Evolutionary conservation across 305 asterid species (phyloP), one percentile per base, ranked within the genome.

Genomic region (Withania somnifera): DNA sequence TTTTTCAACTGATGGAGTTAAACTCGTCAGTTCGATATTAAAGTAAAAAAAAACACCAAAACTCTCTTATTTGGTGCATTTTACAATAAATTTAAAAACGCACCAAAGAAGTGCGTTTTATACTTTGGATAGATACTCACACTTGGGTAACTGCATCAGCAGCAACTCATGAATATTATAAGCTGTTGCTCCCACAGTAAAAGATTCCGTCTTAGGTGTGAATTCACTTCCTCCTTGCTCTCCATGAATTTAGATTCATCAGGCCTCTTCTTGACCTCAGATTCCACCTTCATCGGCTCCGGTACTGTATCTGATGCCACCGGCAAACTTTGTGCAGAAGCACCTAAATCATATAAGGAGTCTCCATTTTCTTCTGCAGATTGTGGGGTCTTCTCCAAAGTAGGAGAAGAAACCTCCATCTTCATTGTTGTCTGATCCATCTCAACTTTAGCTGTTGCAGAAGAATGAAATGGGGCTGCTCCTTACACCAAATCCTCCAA

Each of bases 371-470:
- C 95, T 53, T 80, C 88, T 6, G 82, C 84, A 61, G 89, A 85
- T 86, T 91, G 93, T 5, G 89, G 47, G 71, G 81, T 67, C 84
- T 91, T 91, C 82, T 92, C 98, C 87, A 85, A 51, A 58, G 63
- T 78, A n/a, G 97, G 90, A 53, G 95, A 88, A 11, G 88, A 69
- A 82, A 82, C 86, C 85, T 94, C 98, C 7, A 83, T 58, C 86
- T 90, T 94, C 83, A 80, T 47, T 5, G 91, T 84, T 11, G 86
- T 77, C 86, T 92, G 98, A 86, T 93, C 95, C 45, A 85, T 58
- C 34, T 91, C 94, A 0, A 87, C 83, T 82, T 92, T 92, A 8
- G 87, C 85, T 3, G 82, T 81, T n/a, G n/a, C n/a, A n/a, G 0
- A 82, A 14, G 2, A 85, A 64, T 1, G 86, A 84, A 81, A 87